Percentiles rank a stretch among this genome's conserved stretches.
Conservation (phyloP, 805 yeast genomes). For the Yarrowia sp. region DNA sequence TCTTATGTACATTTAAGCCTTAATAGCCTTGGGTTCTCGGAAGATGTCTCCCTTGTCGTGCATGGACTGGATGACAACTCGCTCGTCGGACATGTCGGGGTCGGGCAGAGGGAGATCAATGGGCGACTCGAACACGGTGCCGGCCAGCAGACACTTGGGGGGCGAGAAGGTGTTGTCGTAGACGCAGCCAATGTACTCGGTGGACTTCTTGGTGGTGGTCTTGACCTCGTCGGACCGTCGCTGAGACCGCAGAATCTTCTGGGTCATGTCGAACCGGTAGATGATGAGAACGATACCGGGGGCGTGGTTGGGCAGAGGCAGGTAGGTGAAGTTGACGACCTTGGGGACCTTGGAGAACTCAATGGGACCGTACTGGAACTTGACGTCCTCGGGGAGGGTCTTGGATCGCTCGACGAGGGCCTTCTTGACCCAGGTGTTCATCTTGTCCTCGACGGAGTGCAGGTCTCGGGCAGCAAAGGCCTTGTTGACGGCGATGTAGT, state of each 20-base stretch:
- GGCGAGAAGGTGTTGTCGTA: conserved; percentile 56
- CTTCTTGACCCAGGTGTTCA: conserved; percentile 63
- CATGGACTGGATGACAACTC: conserved; percentile 38
- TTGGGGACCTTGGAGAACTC: conserved; percentile 71
- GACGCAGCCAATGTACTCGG: conserved; percentile 60
- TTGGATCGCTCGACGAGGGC: conserved; percentile 53
- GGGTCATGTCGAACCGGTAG: conserved; percentile 62
- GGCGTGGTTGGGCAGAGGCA: conserved; percentile 57
- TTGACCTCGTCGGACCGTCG: conserved; percentile 47
- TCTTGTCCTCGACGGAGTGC: conserved; percentile 44
- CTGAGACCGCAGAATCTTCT: conserved; percentile 52
- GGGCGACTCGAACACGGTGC: conserved; percentile 62
- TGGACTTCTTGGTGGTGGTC: conserved; percentile 51
- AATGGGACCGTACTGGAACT: conserved; percentile 73
- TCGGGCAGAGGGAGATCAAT: conserved; percentile 39
- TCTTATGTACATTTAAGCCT: conserved; percentile 23
- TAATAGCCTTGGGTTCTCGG: conserved; percentile 33
- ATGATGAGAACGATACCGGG: conserved; percentile 57
- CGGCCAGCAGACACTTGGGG: conserved; percentile 57
- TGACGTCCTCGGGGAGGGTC: conserved; percentile 55
- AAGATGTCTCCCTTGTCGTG: conserved; percentile 42
- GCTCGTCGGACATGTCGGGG: conserved; percentile 33
- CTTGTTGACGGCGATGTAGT: conserved; percentile 72
- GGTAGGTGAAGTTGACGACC: conserved; percentile 64
- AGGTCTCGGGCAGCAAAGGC: conserved; percentile 67